Base-by-base conservation (phyloP, 352 stramenopile genomes). In the Poterioochromonas sp. region DNA sequence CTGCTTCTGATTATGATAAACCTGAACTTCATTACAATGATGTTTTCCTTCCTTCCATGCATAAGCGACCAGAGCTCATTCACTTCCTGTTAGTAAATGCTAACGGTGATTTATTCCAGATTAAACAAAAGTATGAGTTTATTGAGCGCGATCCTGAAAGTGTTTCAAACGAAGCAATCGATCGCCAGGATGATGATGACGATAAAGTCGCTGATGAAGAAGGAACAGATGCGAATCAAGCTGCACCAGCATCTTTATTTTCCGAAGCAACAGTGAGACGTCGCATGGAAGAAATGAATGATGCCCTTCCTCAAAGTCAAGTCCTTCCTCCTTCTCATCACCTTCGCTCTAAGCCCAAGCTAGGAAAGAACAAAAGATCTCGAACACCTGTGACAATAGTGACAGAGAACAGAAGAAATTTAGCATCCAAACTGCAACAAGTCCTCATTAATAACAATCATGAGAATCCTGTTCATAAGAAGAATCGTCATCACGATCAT, bases 81-180 rank as follows among this genome's bases (percentile, higher is more conserved):
- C 65, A 74, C 11, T 74, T 74, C 3, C 29, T 74, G 40, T 54
- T 74, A n/a, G 32, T 74, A n/a, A 74, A 74, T 54, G 41, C 39
- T 18, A 74, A 74, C 40, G 65, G 65, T 39, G 65, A 74, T 54
- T 34, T 74, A 12, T 58, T 35, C 53, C 65, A 74, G 39, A 58
- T 58, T 58, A 26, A 26, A 26, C 15, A 58, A 26, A 58, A 58
- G 47, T 58, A 26, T 58, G 47, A 58, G 15, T 15, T 58, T 15
- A 26, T 58, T 15, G 47, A 58, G 47, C 15, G 26, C 26, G 15
- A 58, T 26, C 47, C 47, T 26, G n/a, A n/a, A n/a, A n/a, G n/a
- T n/a, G n/a, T n/a, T n/a, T n/a, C n/a, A n/a, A n/a, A n/a, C n/a
- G n/a, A n/a, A n/a, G n/a, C n/a, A n/a, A n/a, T n/a, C n/a, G n/a